Evolutionary conservation across 139 green algal genomes (phyloP).

Genomic region (Tetratostichococcus sp.): DNA sequence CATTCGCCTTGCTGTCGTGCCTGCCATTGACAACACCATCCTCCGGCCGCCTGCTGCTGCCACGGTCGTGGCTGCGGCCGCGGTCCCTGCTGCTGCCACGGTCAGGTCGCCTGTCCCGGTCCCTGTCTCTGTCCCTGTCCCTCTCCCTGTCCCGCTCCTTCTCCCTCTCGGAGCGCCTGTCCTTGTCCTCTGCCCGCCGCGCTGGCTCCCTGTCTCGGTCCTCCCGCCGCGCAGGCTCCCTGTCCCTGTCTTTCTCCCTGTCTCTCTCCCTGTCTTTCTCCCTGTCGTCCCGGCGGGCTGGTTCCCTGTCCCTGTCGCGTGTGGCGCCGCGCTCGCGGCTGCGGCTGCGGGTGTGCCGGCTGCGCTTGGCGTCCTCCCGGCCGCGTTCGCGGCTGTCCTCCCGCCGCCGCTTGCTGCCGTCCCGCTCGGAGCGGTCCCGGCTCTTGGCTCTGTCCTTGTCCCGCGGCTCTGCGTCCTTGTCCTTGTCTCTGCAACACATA

Average conservation of each 20-base stretch:
- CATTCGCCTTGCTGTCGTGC: conserved; percentile 3
- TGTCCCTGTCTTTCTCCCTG: background rate
- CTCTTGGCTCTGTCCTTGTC: background rate
- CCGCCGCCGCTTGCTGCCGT: conserved; percentile 1
- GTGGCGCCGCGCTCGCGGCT: conserved; percentile 5
- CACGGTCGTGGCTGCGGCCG: conserved; percentile 2
- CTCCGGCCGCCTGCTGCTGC: conserved; percentile 1
- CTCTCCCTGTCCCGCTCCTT: conserved; percentile 5
- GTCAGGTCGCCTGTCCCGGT: background rate
- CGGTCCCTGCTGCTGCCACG: background rate
- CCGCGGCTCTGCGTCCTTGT: conserved; percentile 8
- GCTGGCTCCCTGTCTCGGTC: background rate
- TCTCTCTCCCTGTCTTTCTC: background rate
- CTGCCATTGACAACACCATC: background rate
- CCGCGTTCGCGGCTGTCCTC: conserved; percentile 15
- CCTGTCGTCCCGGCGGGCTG: background rate
- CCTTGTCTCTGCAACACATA: conserved; percentile 2
- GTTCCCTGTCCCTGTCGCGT: background rate
- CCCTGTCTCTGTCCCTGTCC: background rate
- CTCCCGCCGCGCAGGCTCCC: background rate
- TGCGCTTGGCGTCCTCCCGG: background rate
- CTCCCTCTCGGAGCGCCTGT: background rate
- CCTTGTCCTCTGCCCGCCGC: background rate
- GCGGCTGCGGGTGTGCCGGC: background rate
- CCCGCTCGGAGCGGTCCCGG: background rate